Percentiles rank a stretch among this genome's conserved stretches.
These are phyloP conservation scores for Maudiozyma serrabonitensis DNA, from an alignment of 805 yeast genomes.

Conservation along the genomic window DNA sequence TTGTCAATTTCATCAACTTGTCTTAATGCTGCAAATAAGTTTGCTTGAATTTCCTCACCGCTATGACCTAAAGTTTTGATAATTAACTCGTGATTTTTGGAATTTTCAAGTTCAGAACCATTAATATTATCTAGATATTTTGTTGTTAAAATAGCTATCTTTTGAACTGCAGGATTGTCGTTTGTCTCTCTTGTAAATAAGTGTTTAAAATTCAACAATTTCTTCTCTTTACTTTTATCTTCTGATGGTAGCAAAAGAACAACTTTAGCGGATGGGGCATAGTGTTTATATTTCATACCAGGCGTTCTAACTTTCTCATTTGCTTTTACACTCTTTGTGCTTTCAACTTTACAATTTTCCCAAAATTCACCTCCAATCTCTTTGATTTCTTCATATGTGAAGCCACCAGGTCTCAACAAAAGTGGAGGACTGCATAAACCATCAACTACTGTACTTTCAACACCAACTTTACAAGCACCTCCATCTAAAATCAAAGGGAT, in stretches of 20 bases:
- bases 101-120: not conserved
- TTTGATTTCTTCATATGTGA: conserved; percentile 66
- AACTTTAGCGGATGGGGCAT: conserved; percentile 84
- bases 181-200: conserved; percentile 12
- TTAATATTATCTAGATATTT: conserved; percentile 22
- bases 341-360: conserved; percentile 55
- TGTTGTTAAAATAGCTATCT: conserved; percentile 44
- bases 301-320: conserved; percentile 84
- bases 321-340: conserved; percentile 42
- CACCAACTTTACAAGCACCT: conserved; percentile 79
- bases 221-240: conserved; percentile 28
- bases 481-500: conserved; percentile 88
- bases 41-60: conserved; percentile 56
- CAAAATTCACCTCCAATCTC: conserved; percentile 58
- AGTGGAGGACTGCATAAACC: conserved; percentile 81
- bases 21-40: conserved; percentile 62
- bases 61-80: conserved; percentile 35
- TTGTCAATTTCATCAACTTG: conserved; percentile 56
- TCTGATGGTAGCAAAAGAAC: conserved; percentile 47
- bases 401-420: conserved; percentile 90
- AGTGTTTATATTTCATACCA: conserved; percentile 96
- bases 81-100: not conserved
- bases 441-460: conserved; percentile 90
- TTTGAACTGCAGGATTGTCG: conserved; percentile 15
- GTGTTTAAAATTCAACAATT: conserved; percentile 23